Conservation (phyloP, 768 basidiomycete genomes). For the Megacollybia marginata region DNA sequence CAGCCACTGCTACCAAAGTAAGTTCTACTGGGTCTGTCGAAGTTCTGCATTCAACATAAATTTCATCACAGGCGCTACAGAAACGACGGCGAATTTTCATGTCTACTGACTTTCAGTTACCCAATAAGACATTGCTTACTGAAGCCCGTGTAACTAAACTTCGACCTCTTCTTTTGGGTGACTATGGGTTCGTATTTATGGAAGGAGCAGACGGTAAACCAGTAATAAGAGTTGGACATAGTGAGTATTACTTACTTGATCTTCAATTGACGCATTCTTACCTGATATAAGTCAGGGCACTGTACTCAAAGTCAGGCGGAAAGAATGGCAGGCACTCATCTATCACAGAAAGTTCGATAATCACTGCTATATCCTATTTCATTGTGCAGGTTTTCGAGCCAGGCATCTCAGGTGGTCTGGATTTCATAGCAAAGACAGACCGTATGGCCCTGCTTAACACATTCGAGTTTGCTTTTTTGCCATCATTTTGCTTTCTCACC, state of each 20-base stretch:
- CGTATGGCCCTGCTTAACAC: conserved; percentile 7
- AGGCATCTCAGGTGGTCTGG: conserved; percentile 7
- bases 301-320: too few species aligned
- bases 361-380: conserved; percentile 11
- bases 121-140: conserved; percentile 2
- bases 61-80: conserved; percentile 3
- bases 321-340: conserved; percentile 12
- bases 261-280: not conserved
- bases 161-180: conserved; percentile 3
- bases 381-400: conserved; percentile 13
- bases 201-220: conserved; percentile 4
- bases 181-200: conserved; percentile 5
- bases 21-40: not conserved
- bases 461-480: conserved; percentile 9
- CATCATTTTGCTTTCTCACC: conserved; percentile 7
- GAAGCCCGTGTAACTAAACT: conserved; percentile 4
- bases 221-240: conserved; percentile 1
- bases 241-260: not conserved
- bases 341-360: conserved; percentile 5
- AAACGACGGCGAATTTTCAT: conserved; percentile 6
- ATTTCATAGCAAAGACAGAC: conserved; percentile 3
- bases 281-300: conserved; percentile 1
- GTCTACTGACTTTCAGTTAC: not conserved
- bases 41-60: not conserved
- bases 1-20: conserved; percentile 3